Evolutionary conservation across 2,329 filamentous ascomycete genomes (phyloP).

Genomic region (Hansfordia pulvinata): DNA sequence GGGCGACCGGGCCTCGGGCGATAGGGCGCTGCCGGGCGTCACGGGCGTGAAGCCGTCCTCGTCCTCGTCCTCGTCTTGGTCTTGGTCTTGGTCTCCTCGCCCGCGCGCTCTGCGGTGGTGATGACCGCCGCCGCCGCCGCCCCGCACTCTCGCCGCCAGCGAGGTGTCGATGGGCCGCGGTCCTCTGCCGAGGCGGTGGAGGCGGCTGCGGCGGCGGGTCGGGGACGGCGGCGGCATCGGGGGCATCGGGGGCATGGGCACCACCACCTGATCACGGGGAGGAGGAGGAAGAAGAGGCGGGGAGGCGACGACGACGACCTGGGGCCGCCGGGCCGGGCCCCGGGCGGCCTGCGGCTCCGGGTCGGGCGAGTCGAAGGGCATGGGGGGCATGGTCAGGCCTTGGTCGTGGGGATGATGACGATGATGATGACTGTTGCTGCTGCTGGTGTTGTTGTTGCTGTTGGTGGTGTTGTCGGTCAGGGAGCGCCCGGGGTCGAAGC

Average conservation of each 20-base stretch:
- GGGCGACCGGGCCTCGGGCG: neutral
- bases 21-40: constrained; percentile 6
- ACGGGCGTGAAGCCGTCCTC: constrained; percentile 14
- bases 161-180: too few species aligned
- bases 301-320: neutral
- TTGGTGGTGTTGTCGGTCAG: too few species aligned
- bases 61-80: constrained; percentile 8
- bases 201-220: too few species aligned
- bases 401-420: constrained; percentile 3
- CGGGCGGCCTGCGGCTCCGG: constrained; percentile 1
- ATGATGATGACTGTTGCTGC: constrained; percentile 8
- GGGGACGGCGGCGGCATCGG: too few species aligned
- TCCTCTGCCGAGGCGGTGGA: too few species aligned
- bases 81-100: neutral
- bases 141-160: too few species aligned
- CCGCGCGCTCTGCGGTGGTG: constrained; percentile 11
- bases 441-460: too few species aligned
- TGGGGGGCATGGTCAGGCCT: neutral
- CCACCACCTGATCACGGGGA: constrained; percentile 5
- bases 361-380: constrained; percentile 3
- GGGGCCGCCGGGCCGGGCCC: constrained; percentile 3
- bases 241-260: constrained; percentile 5
- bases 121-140: constrained; percentile 10
- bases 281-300: constrained; percentile 3
- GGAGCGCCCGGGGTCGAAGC: too few species aligned